Percentiles rank a stretch among this genome's conserved stretches.
phyloP scores from a whole-genome alignment of 2,329 filamentous ascomycete genomes.

The Talaromyces sp. region DNA sequence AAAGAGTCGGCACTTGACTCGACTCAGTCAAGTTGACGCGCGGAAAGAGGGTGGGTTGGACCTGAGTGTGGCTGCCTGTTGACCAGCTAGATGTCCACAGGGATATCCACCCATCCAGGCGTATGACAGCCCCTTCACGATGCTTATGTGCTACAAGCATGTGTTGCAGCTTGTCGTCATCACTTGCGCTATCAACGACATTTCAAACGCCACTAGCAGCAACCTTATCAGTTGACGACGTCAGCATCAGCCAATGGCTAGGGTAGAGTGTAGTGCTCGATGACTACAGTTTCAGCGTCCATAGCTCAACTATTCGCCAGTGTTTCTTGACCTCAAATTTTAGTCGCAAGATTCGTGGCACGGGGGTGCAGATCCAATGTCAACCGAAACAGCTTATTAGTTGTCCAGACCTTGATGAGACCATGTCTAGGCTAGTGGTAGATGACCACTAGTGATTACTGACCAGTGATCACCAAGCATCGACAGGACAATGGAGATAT shows the following conservation, averaged over 20 bases:
- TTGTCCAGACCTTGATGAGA: not conserved
- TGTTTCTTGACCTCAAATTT: not conserved
- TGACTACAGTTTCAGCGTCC: not conserved
- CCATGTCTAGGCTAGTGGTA: not conserved
- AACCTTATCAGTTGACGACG: conserved; percentile 10
- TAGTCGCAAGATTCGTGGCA: conserved; percentile 1
- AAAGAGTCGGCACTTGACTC: not conserved
- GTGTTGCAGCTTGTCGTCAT: conserved; percentile 9
- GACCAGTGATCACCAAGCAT: not conserved
- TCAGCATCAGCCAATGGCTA: conserved; percentile 5
- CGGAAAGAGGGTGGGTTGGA: not conserved
- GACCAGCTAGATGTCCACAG: not conserved
- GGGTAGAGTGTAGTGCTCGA: not conserved
- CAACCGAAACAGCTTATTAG: not conserved
- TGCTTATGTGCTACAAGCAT: not conserved
- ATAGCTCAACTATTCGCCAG: not conserved
- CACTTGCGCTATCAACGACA: not conserved
- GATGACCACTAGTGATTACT: not conserved
- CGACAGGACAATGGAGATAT: not conserved
- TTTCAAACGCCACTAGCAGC: not conserved
- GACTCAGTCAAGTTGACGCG: not conserved
- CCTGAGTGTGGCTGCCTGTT: conserved; percentile 6
- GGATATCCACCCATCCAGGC: not conserved
- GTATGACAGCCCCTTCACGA: not conserved
- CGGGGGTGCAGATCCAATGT: conserved; percentile 4